These are phyloP conservation scores for Pseudopithomyces maydicus DNA, from an alignment of 2,329 filamentous ascomycete genomes.

Conservation along the genomic window DNA sequence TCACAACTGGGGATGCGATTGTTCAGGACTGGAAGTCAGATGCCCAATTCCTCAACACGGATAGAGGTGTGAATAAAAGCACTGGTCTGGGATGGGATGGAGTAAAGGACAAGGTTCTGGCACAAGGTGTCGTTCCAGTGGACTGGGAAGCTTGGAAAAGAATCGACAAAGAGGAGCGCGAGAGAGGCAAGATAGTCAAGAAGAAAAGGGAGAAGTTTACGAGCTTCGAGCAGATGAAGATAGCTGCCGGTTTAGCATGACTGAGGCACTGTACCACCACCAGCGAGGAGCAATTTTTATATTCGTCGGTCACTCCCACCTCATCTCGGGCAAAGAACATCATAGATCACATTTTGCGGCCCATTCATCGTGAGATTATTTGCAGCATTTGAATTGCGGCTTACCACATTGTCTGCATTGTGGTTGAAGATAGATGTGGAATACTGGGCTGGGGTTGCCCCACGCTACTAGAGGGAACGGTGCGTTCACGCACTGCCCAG, in stretches of 20 bases:
- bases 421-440: too few species aligned
- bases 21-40: constrained; percentile 71
- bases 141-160: constrained; percentile 84
- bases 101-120: constrained; percentile 65
- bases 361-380: too few species aligned
- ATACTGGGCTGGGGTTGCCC: too few species aligned
- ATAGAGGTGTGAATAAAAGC: constrained; percentile 35
- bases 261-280: neutral
- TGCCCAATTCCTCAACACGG: constrained; percentile 55
- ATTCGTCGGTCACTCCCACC: too few species aligned
- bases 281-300: too few species aligned
- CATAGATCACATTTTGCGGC: too few species aligned
- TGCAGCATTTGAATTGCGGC: too few species aligned
- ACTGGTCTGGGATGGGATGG: constrained; percentile 75
- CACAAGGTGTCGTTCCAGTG: constrained; percentile 65
- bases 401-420: too few species aligned
- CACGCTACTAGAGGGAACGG: too few species aligned
- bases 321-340: too few species aligned
- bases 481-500: too few species aligned
- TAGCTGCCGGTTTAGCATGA: neutral
- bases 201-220: constrained; percentile 75
- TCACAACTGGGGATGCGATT: constrained; percentile 84
- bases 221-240: neutral
- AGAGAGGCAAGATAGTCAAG: constrained; percentile 67
- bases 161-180: constrained; percentile 80